Conservation (phyloP, 352 stramenopile genomes). For the Thraustochytrium sp. region DNA sequence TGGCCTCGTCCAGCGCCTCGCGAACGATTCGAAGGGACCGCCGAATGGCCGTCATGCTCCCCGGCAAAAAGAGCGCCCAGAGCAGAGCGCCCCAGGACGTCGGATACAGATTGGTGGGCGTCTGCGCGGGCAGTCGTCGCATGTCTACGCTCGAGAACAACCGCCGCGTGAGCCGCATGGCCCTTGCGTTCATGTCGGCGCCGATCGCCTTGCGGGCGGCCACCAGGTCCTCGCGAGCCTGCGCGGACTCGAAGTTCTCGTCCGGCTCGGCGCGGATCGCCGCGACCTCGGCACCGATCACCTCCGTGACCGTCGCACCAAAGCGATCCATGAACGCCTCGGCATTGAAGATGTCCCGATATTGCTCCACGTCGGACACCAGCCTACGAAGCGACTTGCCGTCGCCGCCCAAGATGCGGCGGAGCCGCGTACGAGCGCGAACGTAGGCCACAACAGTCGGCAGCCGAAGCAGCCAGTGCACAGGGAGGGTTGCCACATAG, state of each 20-base stretch:
- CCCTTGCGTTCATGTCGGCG: neutral
- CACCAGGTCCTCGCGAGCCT: neutral
- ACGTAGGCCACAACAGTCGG: neutral
- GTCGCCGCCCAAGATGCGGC: neutral
- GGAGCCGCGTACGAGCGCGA: neutral
- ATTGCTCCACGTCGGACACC: neutral
- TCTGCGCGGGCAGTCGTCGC: no score
- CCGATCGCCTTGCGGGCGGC: neutral
- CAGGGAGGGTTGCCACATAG: neutral
- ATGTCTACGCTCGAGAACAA: no score
- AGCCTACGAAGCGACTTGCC: neutral
- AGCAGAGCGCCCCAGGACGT: no score
- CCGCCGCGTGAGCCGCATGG: neutral
- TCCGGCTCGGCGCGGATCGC: neutral
- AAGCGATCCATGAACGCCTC: no score
- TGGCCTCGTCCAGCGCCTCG: no score
- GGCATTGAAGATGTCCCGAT: no score
- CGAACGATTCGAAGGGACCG: no score
- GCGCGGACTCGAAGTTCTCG: neutral
- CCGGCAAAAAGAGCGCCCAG: no score
- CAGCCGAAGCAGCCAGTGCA: neutral
- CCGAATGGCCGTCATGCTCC: no score
- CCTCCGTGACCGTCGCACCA: no score
- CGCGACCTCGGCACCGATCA: no score
- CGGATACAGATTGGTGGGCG: no score